Base-by-base conservation (phyloP, 2,329 filamentous ascomycete species). In the Cercospora nicotianae region DNA sequence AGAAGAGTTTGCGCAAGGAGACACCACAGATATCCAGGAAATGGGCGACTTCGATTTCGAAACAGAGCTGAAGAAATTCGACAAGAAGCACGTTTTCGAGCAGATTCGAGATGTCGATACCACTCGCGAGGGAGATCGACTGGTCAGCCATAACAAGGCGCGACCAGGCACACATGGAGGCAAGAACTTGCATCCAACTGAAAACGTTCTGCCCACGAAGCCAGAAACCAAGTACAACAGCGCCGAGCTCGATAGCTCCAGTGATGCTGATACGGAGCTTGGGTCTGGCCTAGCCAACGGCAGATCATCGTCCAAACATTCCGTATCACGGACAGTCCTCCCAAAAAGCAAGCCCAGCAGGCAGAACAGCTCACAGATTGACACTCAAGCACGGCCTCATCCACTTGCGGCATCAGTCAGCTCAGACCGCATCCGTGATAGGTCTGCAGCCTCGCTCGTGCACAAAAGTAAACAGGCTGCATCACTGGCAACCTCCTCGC, bases 31-130 rank as follows among this genome's bases (percentile, higher is more conserved):
- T 77, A 92, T 95, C 23, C 92, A 94, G 80, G 94, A 96, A 77
- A 87, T 95, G 84, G 92, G 91, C 10, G 95, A 98, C 69, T 98
- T 98, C 74, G 94, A 98, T 79, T 98, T 98, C 75, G 90, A 92
- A 74, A 89, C 89, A 64, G 93, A 93, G 72, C 84, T 98, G 33
- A 94, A 92, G 58, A 96, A 97, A 76, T 98, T 98, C 75, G 94
- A 98, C 82, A 98, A 98, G 82, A 88, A 90, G 65, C 90, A 89
- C 1, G 88, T 98, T 8, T 99, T 99, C 77, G 91, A 94, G 72
- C 90, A 97, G 79, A 95, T 98, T 79, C 87, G 92, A 68, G 92
- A 91, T 72, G 92, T 96, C 66, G 94, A 98, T 74, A 90, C 88
- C 31, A 89, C 94, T 8, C 92, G 94, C n/a, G 94, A 97, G 66